phyloP scores from a whole-genome alignment of 257 asterid genomes.

The Solanum paucissectum region DNA sequence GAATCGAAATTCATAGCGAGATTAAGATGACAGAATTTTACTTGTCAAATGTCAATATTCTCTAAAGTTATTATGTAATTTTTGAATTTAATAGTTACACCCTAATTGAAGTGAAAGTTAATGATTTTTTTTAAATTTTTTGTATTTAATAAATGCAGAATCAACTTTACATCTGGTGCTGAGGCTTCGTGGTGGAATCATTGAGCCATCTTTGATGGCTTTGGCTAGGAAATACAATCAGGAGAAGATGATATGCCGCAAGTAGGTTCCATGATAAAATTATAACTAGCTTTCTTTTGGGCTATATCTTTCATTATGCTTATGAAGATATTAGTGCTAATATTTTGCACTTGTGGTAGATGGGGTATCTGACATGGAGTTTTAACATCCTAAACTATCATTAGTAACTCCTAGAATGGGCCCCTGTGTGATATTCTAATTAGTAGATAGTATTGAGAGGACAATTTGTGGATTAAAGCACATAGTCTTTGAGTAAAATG shows the following conservation, averaged over 20 bases:
- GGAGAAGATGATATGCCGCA: conserved; percentile 7
- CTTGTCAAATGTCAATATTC: neutral
- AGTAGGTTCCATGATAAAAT: neutral
- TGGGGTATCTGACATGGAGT: neutral
- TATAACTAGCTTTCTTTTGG: neutral
- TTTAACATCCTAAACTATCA: neutral
- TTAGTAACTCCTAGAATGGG: neutral
- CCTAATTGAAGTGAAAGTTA: neutral
- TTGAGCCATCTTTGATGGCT: conserved; percentile 11
- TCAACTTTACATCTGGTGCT: conserved; percentile 8
- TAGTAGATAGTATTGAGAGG: neutral
- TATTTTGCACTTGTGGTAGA: neutral
- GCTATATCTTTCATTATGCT: neutral
- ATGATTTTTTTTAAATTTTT: neutral
- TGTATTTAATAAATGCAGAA: neutral
- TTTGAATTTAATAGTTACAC: neutral
- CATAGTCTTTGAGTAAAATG: neutral
- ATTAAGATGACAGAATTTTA: neutral
- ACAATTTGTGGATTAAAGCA: neutral
- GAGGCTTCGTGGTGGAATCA: conserved; percentile 15
- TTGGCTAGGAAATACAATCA: conserved; percentile 8
- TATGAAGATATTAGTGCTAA: neutral
- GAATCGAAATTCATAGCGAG: neutral
- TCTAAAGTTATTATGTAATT: neutral
- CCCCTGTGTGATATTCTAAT: neutral